Evolutionary conservation across 768 basidiomycete genomes (phyloP).

Genomic region (Tricholoma furcatifolium): DNA sequence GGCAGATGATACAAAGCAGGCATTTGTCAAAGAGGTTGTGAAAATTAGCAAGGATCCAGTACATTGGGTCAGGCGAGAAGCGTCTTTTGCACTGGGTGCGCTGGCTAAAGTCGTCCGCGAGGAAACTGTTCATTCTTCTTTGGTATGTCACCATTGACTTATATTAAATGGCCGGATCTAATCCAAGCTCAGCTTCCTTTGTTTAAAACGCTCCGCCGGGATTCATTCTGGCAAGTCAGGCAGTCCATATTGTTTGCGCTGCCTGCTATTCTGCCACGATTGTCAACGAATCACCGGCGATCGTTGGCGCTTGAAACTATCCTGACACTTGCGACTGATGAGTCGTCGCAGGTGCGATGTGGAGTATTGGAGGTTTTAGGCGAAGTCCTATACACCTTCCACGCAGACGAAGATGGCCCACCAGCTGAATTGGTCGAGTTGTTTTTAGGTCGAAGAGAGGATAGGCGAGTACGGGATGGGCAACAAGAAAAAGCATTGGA

Average conservation of each 20-base stretch:
- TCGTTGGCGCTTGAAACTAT: constrained; percentile 67
- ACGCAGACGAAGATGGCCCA: constrained; percentile 58
- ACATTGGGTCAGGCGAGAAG: constrained; percentile 82
- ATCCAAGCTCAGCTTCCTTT: constrained; percentile 63
- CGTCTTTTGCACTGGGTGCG: constrained; percentile 84
- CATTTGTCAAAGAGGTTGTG: constrained; percentile 75
- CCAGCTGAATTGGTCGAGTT: constrained; percentile 73
- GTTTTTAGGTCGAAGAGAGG: constrained; percentile 66
- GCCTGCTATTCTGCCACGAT: constrained; percentile 72
- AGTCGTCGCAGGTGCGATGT: constrained; percentile 64
- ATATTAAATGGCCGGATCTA: neutral
- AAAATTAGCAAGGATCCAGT: constrained; percentile 63
- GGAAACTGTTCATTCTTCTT: constrained; percentile 61
- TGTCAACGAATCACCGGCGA: constrained; percentile 57
- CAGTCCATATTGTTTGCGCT: constrained; percentile 86
- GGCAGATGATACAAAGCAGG: constrained; percentile 51
- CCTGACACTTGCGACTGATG: constrained; percentile 60
- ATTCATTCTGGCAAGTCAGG: constrained; percentile 79
- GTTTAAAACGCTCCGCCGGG: constrained; percentile 67
- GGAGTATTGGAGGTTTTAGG: constrained; percentile 86
- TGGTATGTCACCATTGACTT: constrained; percentile 43
- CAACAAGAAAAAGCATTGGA: constrained; percentile 34
- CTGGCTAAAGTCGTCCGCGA: constrained; percentile 85
- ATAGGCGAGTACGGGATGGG: constrained; percentile 37
- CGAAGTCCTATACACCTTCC: constrained; percentile 85